These are phyloP conservation scores for Lyophyllum semitale DNA, from an alignment of 768 basidiomycete genomes.

Conservation along the genomic window DNA sequence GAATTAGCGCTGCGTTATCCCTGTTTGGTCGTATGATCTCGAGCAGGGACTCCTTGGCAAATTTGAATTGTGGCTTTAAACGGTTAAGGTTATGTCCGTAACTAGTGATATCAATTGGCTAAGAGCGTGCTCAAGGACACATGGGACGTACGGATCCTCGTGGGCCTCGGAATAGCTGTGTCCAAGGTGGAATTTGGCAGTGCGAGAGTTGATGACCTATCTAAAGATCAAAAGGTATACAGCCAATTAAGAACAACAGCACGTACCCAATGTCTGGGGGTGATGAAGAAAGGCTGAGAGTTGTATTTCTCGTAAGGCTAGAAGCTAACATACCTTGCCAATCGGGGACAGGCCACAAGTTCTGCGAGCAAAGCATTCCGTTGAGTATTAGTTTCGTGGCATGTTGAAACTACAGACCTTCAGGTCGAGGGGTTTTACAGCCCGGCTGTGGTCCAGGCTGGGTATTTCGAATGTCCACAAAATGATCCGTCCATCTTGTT, in stretches of 20 bases:
- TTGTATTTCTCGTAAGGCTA: not conserved
- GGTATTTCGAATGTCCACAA: slow-evolving; percentile 49
- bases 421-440: slow-evolving; percentile 60
- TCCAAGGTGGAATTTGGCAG: slow-evolving; percentile 66
- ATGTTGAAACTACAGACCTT: slow-evolving; percentile 44
- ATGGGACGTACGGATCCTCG: slow-evolving; percentile 57
- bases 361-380: slow-evolving; percentile 37
- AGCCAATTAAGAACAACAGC: not conserved
- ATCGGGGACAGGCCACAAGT: slow-evolving; percentile 71
- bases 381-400: not conserved
- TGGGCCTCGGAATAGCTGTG: slow-evolving; percentile 57
- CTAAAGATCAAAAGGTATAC: not conserved
- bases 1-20: slow-evolving; percentile 47
- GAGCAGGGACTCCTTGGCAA: slow-evolving; percentile 46
- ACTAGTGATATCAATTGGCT: slow-evolving; percentile 30
- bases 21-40: slow-evolving; percentile 56
- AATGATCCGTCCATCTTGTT: slow-evolving; percentile 67
- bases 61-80: slow-evolving; percentile 53
- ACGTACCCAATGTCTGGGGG: slow-evolving; percentile 63
- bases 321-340: slow-evolving; percentile 50
- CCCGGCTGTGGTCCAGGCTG: slow-evolving; percentile 69
- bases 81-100: slow-evolving; percentile 58
- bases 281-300: not conserved
- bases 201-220: slow-evolving; percentile 65
- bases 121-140: not conserved